Conservation (phyloP, 306 rosid species). For the Datisca glomerata region DNA sequence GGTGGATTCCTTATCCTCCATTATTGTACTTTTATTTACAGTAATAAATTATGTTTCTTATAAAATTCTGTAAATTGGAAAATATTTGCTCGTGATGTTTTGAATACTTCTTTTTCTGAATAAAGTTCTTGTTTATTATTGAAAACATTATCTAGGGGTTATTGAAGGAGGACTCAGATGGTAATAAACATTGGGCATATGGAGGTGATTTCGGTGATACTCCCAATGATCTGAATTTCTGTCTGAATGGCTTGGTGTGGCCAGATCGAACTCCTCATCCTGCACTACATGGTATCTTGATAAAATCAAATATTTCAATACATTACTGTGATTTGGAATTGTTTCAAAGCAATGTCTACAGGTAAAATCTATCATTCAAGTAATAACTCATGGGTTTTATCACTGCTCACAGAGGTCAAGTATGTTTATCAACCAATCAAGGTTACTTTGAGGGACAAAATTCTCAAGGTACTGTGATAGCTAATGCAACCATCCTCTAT, state of each 20-base stretch:
- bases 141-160: slow-evolving; percentile 37
- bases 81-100: too few relatives aligned
- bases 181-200: slow-evolving; percentile 81
- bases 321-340: not conserved
- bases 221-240: slow-evolving; percentile 85
- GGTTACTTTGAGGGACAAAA: slow-evolving; percentile 37
- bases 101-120: not conserved
- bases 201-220: slow-evolving; percentile 94
- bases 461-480: slow-evolving; percentile 41
- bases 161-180: slow-evolving; percentile 38
- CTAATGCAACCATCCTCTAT: slow-evolving; percentile 3
- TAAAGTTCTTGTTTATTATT: slow-evolving; percentile 1
- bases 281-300: slow-evolving; percentile 58
- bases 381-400: slow-evolving; percentile 9
- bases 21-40: too few relatives aligned
- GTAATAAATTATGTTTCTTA: too few relatives aligned
- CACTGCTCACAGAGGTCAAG: slow-evolving; percentile 66
- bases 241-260: slow-evolving; percentile 66
- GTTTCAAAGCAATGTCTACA: not conserved
- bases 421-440: slow-evolving; percentile 81
- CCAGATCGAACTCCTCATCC: slow-evolving; percentile 97
- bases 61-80: too few relatives aligned
- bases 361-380: slow-evolving; percentile 3
- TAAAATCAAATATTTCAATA: slow-evolving; percentile 3
- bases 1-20: too few relatives aligned